These are phyloP conservation scores for Populus trichocarpa DNA, from an alignment of 441 rosid species.

Conservation along the genomic window DNA sequence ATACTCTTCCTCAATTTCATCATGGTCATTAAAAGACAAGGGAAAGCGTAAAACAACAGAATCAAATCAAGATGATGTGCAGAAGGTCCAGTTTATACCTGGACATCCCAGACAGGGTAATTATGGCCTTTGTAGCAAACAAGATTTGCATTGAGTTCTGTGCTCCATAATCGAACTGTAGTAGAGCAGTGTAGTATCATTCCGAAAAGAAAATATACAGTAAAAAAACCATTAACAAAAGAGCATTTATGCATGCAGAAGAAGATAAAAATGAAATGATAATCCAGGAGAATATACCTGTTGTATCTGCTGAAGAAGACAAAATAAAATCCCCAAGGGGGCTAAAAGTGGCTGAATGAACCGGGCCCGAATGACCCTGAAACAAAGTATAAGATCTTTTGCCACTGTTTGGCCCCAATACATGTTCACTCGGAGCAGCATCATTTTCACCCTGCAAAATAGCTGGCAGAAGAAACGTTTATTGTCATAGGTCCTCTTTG, in stretches of 20 bases:
- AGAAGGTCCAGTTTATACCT: conserved; percentile 45
- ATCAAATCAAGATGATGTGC: not conserved
- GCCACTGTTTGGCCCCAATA: conserved; percentile 42
- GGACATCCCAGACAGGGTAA: conserved; percentile 98
- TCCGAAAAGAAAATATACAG: not conserved
- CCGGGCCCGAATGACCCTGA: conserved; percentile 95
- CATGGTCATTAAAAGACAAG: not conserved
- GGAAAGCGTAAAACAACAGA: not conserved
- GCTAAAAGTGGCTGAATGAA: conserved; percentile 84
- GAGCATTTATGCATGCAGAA: too few relatives aligned
- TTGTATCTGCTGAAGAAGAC: conserved; percentile 91
- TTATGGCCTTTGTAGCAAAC: conserved; percentile 99
- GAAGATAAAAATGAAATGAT: not conserved
- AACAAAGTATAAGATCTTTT: conserved; percentile 67
- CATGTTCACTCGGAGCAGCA: conserved; percentile 45
- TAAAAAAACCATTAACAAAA: not conserved
- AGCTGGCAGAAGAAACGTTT: conserved; percentile 48
- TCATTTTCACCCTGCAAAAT: conserved; percentile 71
- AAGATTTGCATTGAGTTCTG: conserved; percentile 88
- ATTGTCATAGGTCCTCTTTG: conserved; percentile 3
- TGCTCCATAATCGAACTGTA: conserved; percentile 93
- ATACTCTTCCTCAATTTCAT: not conserved
- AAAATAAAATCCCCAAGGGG: conserved; percentile 89
- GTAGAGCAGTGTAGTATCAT: conserved; percentile 11
- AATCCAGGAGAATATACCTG: conserved; percentile 42